Evolutionary conservation across 78 protist genomes (phyloP).

Genomic region (Dictyostelium purpureum): DNA sequence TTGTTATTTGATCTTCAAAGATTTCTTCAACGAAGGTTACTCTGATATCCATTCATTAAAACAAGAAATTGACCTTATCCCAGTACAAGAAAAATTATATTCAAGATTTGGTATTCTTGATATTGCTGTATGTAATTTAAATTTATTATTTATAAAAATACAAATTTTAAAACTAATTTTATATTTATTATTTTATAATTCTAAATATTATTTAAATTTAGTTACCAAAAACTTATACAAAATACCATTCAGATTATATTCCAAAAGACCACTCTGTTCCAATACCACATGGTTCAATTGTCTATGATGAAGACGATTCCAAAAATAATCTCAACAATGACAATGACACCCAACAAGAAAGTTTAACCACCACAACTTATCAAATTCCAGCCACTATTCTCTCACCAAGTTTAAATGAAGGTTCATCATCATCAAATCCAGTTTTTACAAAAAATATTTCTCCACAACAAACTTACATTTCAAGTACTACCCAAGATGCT

Average conservation of each 20-base stretch:
- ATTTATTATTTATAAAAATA: background rate
- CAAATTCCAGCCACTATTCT: background rate
- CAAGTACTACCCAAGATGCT: background rate
- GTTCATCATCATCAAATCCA: conserved; percentile 6
- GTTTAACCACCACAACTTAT: background rate
- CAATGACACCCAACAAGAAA: background rate
- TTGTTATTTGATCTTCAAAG: background rate
- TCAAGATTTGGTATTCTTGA: background rate
- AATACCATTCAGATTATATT: background rate
- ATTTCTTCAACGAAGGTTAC: conserved; percentile 9
- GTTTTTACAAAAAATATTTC: too few species aligned
- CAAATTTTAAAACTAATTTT: background rate
- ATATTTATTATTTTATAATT: background rate
- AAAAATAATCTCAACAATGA: too few species aligned
- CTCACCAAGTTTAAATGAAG: background rate
- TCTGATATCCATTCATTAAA: background rate
- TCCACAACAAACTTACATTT: background rate
- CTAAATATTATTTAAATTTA: background rate
- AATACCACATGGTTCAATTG: background rate
- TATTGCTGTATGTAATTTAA: background rate
- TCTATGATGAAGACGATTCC: background rate
- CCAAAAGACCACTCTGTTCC: background rate
- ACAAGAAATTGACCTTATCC: background rate
- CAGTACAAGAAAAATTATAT: background rate
- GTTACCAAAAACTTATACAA: background rate